Evolutionary conservation across 345 rosid genomes (phyloP), one percentile per base, ranked within the genome.

Genomic region (Populus ilicifolia): DNA sequence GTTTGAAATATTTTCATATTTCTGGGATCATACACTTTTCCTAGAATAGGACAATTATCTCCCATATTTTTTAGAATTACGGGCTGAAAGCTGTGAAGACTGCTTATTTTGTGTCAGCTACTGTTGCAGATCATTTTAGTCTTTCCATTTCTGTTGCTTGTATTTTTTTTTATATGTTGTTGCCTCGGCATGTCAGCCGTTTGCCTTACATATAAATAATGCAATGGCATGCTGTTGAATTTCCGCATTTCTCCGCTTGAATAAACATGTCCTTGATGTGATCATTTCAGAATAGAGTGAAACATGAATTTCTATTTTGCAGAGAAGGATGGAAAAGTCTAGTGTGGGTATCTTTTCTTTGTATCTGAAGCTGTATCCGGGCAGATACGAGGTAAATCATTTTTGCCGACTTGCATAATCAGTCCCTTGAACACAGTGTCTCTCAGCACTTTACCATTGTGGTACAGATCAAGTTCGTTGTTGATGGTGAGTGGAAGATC

Each of bases 241-340:
- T n/a, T 36, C 48, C 2, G 4, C 14, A n/a, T 59, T 20, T 20
- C n/a, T 52, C 20, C 23, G 2, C 3, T 0, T 52, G 27, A 65
- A 17, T 16, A 29, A 14, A 65, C 21, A 65, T 65, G 52, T 62
- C 79, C 75, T 63, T 79, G 63, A 69, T 70, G 20, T 68, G 73
- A 74, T 72, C 41, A 11, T 71, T 35, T 61, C 6, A 43, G 54
- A 41, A 44, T 18, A 59, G 46, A 23, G 30, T 17, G 17, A 27
- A 48, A 46, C 70, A 5, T 44, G 11, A 29, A 25, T 64, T 77
- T 67, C 72, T 54, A 9, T 56, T 14, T 76, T 78, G 79, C 88
- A 96, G 99, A 91, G 97, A 83, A 90, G 87, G 84, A 96, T 96
- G 99, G 88, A 91, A 87, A 92, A 84, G 87, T 91, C 97, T 7